Conservation (phyloP, 805 yeast genomes). For the Candida maltosa region DNA sequence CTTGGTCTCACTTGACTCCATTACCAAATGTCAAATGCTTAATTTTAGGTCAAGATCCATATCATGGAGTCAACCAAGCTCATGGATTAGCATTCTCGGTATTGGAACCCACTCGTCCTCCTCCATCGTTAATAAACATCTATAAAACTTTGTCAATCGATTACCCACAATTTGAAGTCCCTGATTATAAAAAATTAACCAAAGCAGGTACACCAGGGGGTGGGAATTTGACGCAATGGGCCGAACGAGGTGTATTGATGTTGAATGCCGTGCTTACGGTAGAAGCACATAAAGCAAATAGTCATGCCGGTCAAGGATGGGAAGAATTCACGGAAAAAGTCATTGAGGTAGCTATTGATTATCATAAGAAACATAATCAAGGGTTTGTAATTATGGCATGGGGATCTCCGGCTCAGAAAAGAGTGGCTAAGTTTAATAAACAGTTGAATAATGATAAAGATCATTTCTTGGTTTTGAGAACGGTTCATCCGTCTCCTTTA, state of each 20-base stretch:
- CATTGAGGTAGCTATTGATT: conserved; percentile 48
- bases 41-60: conserved; percentile 94
- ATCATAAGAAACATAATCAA: conserved; percentile 36
- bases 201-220: conserved; percentile 35
- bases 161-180: conserved; percentile 67
- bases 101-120: conserved; percentile 68
- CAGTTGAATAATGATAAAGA: conserved; percentile 8
- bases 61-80: conserved; percentile 89
- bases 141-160: conserved; percentile 66
- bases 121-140: conserved; percentile 85
- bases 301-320: conserved; percentile 92
- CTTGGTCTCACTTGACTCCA: conserved; percentile 90
- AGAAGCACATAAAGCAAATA: conserved; percentile 87
- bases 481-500: conserved; percentile 94
- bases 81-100: conserved; percentile 96
- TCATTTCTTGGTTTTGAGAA: conserved; percentile 51
- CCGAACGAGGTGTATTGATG: conserved; percentile 80
- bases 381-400: conserved; percentile 78
- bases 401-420: conserved; percentile 73
- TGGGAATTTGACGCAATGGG: conserved; percentile 81
- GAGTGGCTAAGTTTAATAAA: conserved; percentile 42
- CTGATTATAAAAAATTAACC: conserved; percentile 31
- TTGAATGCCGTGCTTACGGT: conserved; percentile 89
- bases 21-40: conserved; percentile 69
- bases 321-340: conserved; percentile 80